Conservation (phyloP, 148 eudicot species). For the Rhododendron mucronatum region DNA sequence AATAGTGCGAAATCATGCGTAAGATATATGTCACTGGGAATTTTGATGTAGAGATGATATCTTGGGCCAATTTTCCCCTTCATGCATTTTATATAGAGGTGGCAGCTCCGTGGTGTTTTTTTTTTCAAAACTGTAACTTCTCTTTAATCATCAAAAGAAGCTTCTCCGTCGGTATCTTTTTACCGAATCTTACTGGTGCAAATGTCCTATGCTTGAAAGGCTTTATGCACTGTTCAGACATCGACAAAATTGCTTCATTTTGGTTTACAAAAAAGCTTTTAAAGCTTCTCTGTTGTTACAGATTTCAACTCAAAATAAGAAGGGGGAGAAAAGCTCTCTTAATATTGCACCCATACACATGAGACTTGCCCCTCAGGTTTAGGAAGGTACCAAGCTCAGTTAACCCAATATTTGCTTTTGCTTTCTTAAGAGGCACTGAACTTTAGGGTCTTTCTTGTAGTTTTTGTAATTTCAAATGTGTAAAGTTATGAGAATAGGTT, state of each 20-base stretch:
- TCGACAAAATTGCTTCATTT: background rate
- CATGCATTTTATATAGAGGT: background rate
- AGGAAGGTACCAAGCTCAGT: background rate
- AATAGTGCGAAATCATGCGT: background rate
- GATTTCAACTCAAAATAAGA: background rate
- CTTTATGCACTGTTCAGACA: background rate
- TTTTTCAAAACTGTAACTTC: background rate
- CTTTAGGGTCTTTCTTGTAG: background rate
- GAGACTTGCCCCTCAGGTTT: background rate
- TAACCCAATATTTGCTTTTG: background rate
- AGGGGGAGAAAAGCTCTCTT: background rate
- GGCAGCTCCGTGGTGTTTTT: background rate
- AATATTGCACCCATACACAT: background rate
- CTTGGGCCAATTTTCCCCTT: background rate
- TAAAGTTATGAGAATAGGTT: background rate
- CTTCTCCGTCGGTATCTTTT: background rate
- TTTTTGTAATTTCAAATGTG: background rate
- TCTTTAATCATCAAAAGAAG: background rate
- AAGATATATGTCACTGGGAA: background rate
- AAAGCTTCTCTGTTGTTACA: background rate
- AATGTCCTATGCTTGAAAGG: background rate
- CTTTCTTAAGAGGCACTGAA: background rate
- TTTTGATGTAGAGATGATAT: background rate
- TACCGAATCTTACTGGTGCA: background rate
- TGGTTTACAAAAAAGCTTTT: background rate